Evolutionary conservation across 2,329 filamentous ascomycete genomes (phyloP).

Genomic region (Neopestalotiopsis sp.): DNA sequence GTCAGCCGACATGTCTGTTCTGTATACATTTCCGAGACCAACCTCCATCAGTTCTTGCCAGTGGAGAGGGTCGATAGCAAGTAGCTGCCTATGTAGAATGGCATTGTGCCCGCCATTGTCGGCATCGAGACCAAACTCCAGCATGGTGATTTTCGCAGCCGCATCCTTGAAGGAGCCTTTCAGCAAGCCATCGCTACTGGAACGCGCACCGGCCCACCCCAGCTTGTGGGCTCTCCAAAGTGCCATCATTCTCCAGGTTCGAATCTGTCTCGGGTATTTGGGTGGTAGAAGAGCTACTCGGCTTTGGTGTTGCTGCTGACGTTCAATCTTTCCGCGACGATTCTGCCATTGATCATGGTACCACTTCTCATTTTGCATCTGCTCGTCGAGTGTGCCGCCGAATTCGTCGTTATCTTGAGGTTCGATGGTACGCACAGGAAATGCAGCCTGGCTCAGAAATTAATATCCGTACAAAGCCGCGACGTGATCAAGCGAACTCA

Average conservation of each 20-base stretch:
- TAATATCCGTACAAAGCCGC: neutral
- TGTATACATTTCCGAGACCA: neutral
- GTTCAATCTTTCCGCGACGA: neutral
- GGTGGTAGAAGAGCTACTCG: neutral
- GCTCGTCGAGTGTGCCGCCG: too few relatives aligned
- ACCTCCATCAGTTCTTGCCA: neutral
- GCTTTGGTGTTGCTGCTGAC: neutral
- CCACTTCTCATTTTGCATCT: too few relatives aligned
- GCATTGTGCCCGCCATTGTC: neutral
- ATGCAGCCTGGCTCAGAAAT: neutral
- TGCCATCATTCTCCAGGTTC: neutral
- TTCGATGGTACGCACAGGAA: neutral
- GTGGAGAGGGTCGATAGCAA: neutral
- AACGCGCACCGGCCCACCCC: neutral
- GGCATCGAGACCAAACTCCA: neutral
- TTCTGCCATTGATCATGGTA: too few relatives aligned
- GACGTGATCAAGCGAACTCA: neutral
- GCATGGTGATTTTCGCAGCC: neutral
- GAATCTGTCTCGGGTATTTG: neutral
- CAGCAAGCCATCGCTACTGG: neutral
- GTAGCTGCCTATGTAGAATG: neutral
- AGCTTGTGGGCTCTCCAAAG: neutral
- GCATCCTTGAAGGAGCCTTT: neutral
- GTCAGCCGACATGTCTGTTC: neutral
- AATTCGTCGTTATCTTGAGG: neutral